Percentiles rank a stretch among this genome's conserved stretches.
These are phyloP conservation scores for Cordyceps fumosorosea DNA, from an alignment of 2,329 filamentous ascomycete genomes.

Conservation along the genomic window DNA sequence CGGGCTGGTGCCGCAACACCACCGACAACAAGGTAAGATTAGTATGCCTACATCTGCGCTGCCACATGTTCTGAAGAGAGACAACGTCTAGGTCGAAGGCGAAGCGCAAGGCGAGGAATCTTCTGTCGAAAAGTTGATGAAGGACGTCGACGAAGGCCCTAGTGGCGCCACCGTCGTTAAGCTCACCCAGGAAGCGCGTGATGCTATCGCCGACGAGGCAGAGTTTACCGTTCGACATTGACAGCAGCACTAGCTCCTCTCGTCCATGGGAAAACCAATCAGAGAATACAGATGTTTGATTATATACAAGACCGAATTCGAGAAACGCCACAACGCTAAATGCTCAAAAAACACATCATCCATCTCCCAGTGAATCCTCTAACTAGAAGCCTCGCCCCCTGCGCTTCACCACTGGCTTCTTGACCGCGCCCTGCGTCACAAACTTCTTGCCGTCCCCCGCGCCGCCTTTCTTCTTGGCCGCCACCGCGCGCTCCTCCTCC, in stretches of 20 bases:
- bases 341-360: not conserved
- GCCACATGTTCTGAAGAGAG: constrained; percentile 9
- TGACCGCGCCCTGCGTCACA: constrained; percentile 54
- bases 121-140: constrained; percentile 61
- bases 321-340: constrained; percentile 10
- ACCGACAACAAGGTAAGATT: constrained; percentile 44
- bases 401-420: constrained; percentile 52
- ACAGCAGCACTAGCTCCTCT: constrained; percentile 8
- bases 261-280: too few species aligned
- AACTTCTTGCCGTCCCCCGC: constrained; percentile 45
- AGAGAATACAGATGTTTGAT: too few species aligned
- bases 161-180: constrained; percentile 64
- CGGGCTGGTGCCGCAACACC: constrained; percentile 58
- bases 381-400: constrained; percentile 46
- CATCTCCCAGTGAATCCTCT: too few species aligned
- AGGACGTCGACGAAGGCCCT: constrained; percentile 70
- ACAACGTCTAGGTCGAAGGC: constrained; percentile 63
- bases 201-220: constrained; percentile 59
- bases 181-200: constrained; percentile 63
- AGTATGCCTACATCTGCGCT: not conserved
- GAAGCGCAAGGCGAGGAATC: constrained; percentile 74
- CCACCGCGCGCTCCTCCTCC: constrained; percentile 39
- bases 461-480: constrained; percentile 34
- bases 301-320: not conserved
- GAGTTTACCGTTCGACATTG: constrained; percentile 52